Conservation (phyloP, 2,329 filamentous ascomycete genomes). For the Aaosphaeria pasadenensis region DNA sequence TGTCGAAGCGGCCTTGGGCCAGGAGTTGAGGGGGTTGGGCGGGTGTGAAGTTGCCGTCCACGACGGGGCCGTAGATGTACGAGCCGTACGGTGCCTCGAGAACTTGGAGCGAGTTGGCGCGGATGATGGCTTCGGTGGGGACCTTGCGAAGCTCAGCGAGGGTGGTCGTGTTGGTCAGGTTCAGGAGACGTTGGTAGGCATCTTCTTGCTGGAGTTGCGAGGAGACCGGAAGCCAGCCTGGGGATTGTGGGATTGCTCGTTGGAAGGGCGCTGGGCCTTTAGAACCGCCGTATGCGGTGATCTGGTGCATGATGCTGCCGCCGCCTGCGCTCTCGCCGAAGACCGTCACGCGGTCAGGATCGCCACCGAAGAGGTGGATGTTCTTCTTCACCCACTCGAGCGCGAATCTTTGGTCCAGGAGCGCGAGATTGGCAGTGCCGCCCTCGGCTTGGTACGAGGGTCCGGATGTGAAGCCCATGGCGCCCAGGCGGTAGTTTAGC, state of each 20-base stretch:
- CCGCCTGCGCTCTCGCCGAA: slow-evolving; percentile 39
- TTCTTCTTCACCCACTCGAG: slow-evolving; percentile 40
- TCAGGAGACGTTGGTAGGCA: slow-evolving; percentile 26
- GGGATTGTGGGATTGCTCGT: slow-evolving; percentile 37
- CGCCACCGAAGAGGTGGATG: slow-evolving; percentile 39
- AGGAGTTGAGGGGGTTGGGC: slow-evolving; percentile 32
- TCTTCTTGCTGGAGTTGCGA: slow-evolving; percentile 27
- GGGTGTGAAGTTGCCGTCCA: slow-evolving; percentile 34
- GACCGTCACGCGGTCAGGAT: slow-evolving; percentile 36
- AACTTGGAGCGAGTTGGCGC: slow-evolving; percentile 33
- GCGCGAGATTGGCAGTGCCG: slow-evolving; percentile 31
- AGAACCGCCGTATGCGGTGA: slow-evolving; percentile 38
- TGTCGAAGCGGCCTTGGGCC: slow-evolving; percentile 35
- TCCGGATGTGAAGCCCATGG: slow-evolving; percentile 33
- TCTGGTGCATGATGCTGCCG: slow-evolving; percentile 39
- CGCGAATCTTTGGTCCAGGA: slow-evolving; percentile 39
- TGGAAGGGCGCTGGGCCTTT: slow-evolving; percentile 39
- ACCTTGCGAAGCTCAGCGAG: slow-evolving; percentile 33
- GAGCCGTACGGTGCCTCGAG: slow-evolving; percentile 28
- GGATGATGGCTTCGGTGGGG: slow-evolving; percentile 26
- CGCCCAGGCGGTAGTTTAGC: slow-evolving; percentile 48
- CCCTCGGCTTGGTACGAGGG: slow-evolving; percentile 33
- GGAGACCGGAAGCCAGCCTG: slow-evolving; percentile 35
- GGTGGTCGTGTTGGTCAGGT: slow-evolving; percentile 29
- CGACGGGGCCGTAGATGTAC: slow-evolving; percentile 32